These are phyloP conservation scores for Puccinia coronata DNA, from an alignment of 1,284 basidiomycete genomes.

Conservation along the genomic window DNA sequence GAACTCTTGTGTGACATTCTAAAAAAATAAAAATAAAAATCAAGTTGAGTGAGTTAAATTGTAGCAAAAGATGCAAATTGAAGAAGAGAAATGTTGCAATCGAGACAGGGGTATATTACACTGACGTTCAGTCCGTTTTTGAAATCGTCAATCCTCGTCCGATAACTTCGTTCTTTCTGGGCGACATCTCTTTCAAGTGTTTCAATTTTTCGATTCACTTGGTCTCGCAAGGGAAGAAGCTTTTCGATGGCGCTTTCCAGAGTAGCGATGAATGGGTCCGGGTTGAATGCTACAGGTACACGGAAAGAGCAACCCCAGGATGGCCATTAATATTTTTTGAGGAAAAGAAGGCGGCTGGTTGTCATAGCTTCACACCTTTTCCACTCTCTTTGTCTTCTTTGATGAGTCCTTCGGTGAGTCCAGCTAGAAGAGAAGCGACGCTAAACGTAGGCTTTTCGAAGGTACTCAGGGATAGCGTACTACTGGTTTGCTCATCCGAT, in stretches of 20 bases:
- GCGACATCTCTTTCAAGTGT: constrained; percentile 42
- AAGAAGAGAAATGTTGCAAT: neutral
- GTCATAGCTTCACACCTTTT: constrained; percentile 35
- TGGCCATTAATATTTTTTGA: constrained; percentile 11
- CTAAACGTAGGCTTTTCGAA: constrained; percentile 47
- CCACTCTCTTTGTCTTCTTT: constrained; percentile 48
- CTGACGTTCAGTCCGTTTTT: constrained; percentile 48
- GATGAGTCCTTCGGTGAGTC: constrained; percentile 46
- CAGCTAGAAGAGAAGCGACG: constrained; percentile 41
- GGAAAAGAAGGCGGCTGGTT: neutral
- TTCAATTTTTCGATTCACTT: constrained; percentile 39
- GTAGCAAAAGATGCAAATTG: neutral
- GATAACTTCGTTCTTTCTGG: constrained; percentile 47
- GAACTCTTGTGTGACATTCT: constrained; percentile 48
- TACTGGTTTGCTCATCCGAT: constrained; percentile 3
- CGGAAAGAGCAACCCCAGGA: neutral
- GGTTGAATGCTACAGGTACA: constrained; percentile 42
- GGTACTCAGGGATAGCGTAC: constrained; percentile 28
- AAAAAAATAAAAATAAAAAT: neutral
- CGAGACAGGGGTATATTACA: neutral
- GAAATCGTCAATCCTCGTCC: constrained; percentile 47
- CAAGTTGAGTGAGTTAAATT: neutral
- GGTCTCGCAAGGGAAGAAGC: constrained; percentile 38
- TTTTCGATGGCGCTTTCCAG: constrained; percentile 45
- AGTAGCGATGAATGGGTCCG: constrained; percentile 49